A percentile compares a stretch with the other conserved stretches of the same genome.
These are phyloP conservation scores for Catunica adiposa DNA, from an alignment of 2,329 filamentous ascomycete species.

Conservation along the genomic window DNA sequence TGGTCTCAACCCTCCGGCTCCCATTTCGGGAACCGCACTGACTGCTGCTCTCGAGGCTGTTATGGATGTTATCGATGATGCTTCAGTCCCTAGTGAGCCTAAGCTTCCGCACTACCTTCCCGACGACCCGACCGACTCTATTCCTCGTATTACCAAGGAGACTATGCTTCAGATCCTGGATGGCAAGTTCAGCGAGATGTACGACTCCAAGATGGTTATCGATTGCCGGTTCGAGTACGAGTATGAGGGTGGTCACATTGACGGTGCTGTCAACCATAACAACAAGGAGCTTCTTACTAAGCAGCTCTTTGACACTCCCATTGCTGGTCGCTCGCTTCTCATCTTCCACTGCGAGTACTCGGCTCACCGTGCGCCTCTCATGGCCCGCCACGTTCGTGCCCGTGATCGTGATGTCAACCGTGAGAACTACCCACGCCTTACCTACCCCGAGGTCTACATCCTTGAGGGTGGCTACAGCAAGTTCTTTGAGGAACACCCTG, in stretches of 20 bases:
- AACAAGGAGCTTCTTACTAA: constrained; percentile 76
- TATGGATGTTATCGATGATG: constrained; percentile 60
- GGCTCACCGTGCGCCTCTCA: constrained; percentile 84
- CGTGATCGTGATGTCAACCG: constrained; percentile 75
- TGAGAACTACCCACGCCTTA: constrained; percentile 71
- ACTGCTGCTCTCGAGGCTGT: constrained; percentile 45
- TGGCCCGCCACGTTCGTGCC: constrained; percentile 84
- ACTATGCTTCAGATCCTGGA: constrained; percentile 80
- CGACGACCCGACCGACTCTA: constrained; percentile 64
- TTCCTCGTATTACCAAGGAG: constrained; percentile 69
- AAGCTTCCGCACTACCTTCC: constrained; percentile 70
- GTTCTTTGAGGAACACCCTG: constrained; percentile 67
- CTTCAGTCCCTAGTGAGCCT: constrained; percentile 38
- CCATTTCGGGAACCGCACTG: constrained; percentile 25
- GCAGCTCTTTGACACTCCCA: constrained; percentile 56
- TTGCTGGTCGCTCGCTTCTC: constrained; percentile 57
- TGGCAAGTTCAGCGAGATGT: constrained; percentile 60
- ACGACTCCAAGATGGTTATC: constrained; percentile 70
- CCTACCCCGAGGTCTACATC: constrained; percentile 96
- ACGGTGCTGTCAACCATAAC: constrained; percentile 88
- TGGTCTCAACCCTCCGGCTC: not conserved
- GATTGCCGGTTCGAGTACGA: constrained; percentile 99
- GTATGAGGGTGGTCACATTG: constrained; percentile 90
- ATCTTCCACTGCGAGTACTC: constrained; percentile 99
- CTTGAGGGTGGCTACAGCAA: constrained; percentile 89